A percentile compares a stretch with the other conserved stretches of the same genome.
Evolutionary conservation across 2,329 filamentous ascomycete species (phyloP).

Genomic region (Aspergillus sojae): DNA sequence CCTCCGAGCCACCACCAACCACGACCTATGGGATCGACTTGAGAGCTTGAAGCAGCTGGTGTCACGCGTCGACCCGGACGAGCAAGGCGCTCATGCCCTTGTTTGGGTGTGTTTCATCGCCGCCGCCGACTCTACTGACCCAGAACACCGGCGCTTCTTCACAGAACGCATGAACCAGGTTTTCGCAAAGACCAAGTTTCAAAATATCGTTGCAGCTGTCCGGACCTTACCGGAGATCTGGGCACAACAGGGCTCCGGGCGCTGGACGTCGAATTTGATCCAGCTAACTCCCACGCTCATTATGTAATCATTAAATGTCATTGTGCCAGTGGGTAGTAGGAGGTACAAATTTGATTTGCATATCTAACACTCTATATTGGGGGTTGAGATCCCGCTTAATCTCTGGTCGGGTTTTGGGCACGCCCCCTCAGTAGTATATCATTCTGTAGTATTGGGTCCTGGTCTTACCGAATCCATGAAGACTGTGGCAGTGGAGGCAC

Average conservation of each 20-base stretch:
- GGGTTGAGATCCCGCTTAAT: too few relatives aligned
- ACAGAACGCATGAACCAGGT: slow-evolving; percentile 30
- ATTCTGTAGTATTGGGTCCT: too few relatives aligned
- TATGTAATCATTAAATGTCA: slow-evolving; percentile 11
- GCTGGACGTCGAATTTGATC: slow-evolving; percentile 23
- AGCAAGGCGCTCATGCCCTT: slow-evolving; percentile 41
- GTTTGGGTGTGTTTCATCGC: slow-evolving; percentile 49
- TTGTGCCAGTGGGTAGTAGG: too few relatives aligned
- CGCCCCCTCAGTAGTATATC: too few relatives aligned
- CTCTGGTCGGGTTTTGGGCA: too few relatives aligned
- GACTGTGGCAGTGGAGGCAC: too few relatives aligned
- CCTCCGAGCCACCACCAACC: slow-evolving; percentile 17
- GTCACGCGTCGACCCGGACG: slow-evolving; percentile 26
- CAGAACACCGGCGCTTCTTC: slow-evolving; percentile 42
- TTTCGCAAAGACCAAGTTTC: slow-evolving; percentile 39
- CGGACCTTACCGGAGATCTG: slow-evolving; percentile 39
- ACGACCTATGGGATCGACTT: slow-evolving; percentile 23
- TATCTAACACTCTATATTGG: too few relatives aligned
- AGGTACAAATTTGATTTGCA: too few relatives aligned
- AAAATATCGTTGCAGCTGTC: slow-evolving; percentile 43
- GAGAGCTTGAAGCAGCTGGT: slow-evolving; percentile 38
- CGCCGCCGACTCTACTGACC: slow-evolving; percentile 41
- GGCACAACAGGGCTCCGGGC: slow-evolving; percentile 18
- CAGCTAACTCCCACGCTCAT: slow-evolving; percentile 17
- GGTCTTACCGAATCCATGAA: too few relatives aligned